Base-by-base conservation (phyloP, 2,329 filamentous ascomycete species). In the Apiospora hydei region DNA sequence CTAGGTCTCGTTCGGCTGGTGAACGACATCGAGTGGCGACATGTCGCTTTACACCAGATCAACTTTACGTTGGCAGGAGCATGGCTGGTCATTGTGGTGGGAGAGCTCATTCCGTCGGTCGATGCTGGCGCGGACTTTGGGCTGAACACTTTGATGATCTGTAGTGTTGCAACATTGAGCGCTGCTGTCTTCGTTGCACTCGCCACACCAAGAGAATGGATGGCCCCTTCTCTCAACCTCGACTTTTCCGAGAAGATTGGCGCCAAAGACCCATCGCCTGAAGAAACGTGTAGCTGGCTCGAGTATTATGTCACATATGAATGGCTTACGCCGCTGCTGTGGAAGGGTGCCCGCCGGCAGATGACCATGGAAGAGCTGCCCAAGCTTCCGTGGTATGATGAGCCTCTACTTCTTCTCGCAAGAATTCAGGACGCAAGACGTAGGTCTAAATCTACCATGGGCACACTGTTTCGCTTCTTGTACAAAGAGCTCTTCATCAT, bases 241-340 rank as follows among this genome's bases (percentile, higher is more conserved):
- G 80, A 82, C 41, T 77, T 85, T 38, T 80, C 83, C 44, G 81
- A 82, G 21, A 82, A 81, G 69, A 77, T 81, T 26, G 76, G 80
- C 38, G 75, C 76, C 34, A 75, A 77, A 26, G 81, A 83, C 69
- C 85, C 87, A 7, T 82, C 86, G 2, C 84, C 83, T 0, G 87
- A 89, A 76, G 87, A 89, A 76, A 85, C 83, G 2, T 87, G 86
- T 79, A 88, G 86, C 72, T 89, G 86, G 86, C 80, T 87, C 70
- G 84, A 82, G 69, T 86, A 86, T 74, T 88, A 86, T 74, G 81
- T 86, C 70, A 85, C 85, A 5, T 89, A 86, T 75, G 83, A 84
- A 71, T 88, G 86, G 84, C 79, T 88, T 43, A 86, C 85, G 3
- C 83, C 84, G 34, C 78, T 86, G 64, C 82, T 88, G 69, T 83